A percentile compares a stretch with the other conserved stretches of the same genome.
These are phyloP conservation scores for Zymoseptoria ardabiliae DNA, from an alignment of 2,329 filamentous ascomycete genomes.

Conservation along the genomic window DNA sequence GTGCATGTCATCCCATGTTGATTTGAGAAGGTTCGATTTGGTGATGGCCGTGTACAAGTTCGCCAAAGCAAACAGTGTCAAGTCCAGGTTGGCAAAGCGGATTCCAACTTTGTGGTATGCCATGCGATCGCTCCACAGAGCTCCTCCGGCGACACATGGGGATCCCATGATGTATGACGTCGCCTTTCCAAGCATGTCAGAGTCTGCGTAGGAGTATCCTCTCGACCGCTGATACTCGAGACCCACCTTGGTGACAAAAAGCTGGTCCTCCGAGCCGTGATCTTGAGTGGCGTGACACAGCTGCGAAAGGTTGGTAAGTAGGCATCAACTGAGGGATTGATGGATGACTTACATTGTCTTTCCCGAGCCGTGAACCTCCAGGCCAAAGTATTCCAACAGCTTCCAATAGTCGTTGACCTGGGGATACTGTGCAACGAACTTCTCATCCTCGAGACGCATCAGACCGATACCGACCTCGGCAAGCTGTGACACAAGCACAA, in stretches of 20 bases:
- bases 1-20: neutral
- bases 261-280: neutral
- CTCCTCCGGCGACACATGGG: neutral
- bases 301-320: neutral
- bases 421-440: neutral
- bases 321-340: neutral
- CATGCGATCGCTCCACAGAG: neutral
- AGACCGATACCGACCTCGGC: neutral
- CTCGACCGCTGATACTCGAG: neutral
- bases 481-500: neutral
- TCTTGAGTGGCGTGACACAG: neutral
- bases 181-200: neutral
- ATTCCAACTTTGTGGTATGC: neutral
- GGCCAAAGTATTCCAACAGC: neutral
- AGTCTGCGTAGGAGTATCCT: neutral
- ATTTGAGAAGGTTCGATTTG: neutral
- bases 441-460: neutral
- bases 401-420: neutral
- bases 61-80: neutral
- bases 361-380: neutral
- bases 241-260: neutral
- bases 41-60: neutral
- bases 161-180: neutral
- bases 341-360: neutral
- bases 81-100: neutral